Evolutionary conservation across 495 filamentous ascomycete genomes (phyloP).

Genomic region (Pyrenopolyporus hunteri): DNA sequence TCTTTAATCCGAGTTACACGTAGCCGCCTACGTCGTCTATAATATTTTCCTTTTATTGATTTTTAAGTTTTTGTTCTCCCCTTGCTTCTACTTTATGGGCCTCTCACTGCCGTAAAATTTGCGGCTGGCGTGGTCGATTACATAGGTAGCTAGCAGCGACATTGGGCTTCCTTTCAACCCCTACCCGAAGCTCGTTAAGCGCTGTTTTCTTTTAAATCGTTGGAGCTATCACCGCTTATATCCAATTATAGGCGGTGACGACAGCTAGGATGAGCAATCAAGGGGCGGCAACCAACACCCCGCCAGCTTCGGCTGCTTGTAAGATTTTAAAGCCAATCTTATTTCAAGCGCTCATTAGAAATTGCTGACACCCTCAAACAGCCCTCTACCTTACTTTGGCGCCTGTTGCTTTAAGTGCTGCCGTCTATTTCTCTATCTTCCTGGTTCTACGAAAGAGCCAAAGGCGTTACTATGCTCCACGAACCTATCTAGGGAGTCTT

Average conservation of each 20-base stretch:
- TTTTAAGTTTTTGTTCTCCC: constrained; percentile 5
- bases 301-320: constrained; percentile 29
- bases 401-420: constrained; percentile 69
- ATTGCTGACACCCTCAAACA: constrained; percentile 21
- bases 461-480: constrained; percentile 81
- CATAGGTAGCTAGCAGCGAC: neutral
- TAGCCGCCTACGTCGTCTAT: constrained; percentile 21
- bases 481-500: constrained; percentile 82
- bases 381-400: constrained; percentile 62
- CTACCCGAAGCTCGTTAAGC: neutral
- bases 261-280: constrained; percentile 39
- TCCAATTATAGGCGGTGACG: neutral
- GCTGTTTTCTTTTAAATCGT: neutral
- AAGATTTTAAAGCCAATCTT: constrained; percentile 6
- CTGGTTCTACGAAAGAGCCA: constrained; percentile 75
- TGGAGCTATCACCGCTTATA: neutral
- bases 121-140: constrained; percentile 9
- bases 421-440: constrained; percentile 72
- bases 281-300: constrained; percentile 12
- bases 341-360: neutral
- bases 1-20: constrained; percentile 20
- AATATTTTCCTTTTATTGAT: constrained; percentile 4
- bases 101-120: constrained; percentile 4
- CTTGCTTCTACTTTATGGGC: constrained; percentile 7
- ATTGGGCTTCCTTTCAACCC: neutral